Evolutionary conservation across 202 grass and related monocot species (phyloP).

Genomic region (Panicum virgatum): DNA sequence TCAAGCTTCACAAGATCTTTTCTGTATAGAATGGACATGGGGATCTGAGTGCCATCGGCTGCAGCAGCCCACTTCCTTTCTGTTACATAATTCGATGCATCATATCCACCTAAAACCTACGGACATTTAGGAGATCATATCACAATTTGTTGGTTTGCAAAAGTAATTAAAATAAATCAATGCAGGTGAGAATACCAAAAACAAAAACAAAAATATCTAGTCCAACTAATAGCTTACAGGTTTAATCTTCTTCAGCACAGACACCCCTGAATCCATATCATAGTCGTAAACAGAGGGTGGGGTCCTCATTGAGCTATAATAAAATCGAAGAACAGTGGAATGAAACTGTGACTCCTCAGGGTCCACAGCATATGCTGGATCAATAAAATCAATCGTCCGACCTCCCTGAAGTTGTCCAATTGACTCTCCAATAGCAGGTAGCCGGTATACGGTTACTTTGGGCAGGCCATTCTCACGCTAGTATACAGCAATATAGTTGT

Average conservation of each 20-base stretch:
- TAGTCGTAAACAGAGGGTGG: constrained; percentile 80
- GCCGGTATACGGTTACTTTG: constrained; percentile 65
- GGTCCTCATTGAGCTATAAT: constrained; percentile 87
- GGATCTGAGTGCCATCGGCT: constrained; percentile 77
- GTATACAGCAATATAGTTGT: constrained; percentile 76
- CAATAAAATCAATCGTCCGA: constrained; percentile 64
- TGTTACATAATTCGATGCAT: constrained; percentile 80
- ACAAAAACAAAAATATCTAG: not conserved
- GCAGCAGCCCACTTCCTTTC: constrained; percentile 90
- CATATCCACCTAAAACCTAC: constrained; percentile 89
- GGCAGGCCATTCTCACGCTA: constrained; percentile 86
- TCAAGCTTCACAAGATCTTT: constrained; percentile 84
- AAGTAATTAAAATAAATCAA: not conserved
- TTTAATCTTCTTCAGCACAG: constrained; percentile 81
- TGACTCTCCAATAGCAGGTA: constrained; percentile 71
- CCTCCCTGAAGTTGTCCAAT: constrained; percentile 63
- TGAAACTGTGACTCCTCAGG: constrained; percentile 60
- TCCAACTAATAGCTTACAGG: constrained; percentile 51
- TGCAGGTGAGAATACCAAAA: not conserved
- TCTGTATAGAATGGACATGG: constrained; percentile 90
- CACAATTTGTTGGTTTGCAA: not conserved
- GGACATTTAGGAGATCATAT: constrained; percentile 30
- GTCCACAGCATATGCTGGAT: constrained; percentile 75
- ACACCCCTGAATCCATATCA: constrained; percentile 76
- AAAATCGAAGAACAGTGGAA: constrained; percentile 75